These are phyloP conservation scores for Phytopythium boreale DNA, from an alignment of 352 stramenopile genomes.

Conservation along the genomic window DNA sequence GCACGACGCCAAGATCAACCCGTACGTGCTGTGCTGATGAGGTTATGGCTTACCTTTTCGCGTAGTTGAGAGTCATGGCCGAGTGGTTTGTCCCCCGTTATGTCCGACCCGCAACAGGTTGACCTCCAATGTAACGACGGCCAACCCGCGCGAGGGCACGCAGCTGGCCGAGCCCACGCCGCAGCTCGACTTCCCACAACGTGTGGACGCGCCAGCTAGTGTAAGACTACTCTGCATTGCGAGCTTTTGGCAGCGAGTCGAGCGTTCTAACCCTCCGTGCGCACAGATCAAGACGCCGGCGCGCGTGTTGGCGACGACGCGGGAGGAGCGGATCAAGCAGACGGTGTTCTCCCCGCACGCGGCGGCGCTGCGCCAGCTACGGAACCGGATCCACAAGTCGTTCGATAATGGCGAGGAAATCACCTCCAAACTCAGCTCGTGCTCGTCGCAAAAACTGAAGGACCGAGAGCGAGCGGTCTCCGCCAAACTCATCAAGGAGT, in stretches of 20 bases:
- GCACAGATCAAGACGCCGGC: constrained; percentile 72
- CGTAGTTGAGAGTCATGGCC: not conserved
- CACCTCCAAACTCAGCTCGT: constrained; percentile 46
- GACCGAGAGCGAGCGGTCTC: constrained; percentile 57
- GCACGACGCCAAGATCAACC: constrained; percentile 12
- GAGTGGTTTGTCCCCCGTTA: not conserved
- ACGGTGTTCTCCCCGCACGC: constrained; percentile 70
- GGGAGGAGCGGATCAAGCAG: constrained; percentile 69
- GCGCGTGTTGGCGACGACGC: constrained; percentile 40
- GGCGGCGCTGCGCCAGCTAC: constrained; percentile 45
- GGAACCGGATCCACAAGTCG: constrained; percentile 34
- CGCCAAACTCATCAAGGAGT: constrained; percentile 79
- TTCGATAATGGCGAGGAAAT: constrained; percentile 53
- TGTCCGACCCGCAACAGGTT: constrained; percentile 17
- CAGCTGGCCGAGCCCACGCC: constrained; percentile 71
- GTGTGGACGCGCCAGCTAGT: constrained; percentile 66
- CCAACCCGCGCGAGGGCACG: constrained; percentile 60
- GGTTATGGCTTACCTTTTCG: not conserved
- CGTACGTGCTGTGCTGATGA: not conserved
- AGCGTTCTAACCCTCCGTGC: not conserved
- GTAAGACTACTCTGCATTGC: constrained; percentile 11
- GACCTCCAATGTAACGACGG: constrained; percentile 53
- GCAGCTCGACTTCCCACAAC: constrained; percentile 76
- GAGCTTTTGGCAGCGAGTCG: not conserved
- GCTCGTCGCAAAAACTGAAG: constrained; percentile 61